Conservation (phyloP, 768 basidiomycete species). For the Mycena albidolilacea region DNA sequence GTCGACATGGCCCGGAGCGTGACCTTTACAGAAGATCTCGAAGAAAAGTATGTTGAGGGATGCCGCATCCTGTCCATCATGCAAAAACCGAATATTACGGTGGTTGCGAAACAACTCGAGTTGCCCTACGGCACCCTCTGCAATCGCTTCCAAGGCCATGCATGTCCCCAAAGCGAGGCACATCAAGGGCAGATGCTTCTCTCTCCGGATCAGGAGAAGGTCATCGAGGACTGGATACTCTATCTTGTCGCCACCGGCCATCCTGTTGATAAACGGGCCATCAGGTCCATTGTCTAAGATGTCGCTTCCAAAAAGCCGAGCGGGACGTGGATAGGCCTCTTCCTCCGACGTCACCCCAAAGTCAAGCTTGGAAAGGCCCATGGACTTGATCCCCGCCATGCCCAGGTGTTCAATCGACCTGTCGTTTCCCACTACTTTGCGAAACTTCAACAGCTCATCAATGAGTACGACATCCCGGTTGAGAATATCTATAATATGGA, state of each 20-base stretch:
- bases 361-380: not conserved
- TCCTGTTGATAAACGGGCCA: constrained; percentile 22
- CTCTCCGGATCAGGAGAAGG: constrained; percentile 27
- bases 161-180: not conserved
- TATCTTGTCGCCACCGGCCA: constrained; percentile 21
- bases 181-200: constrained; percentile 35
- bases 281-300: constrained; percentile 6
- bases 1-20: no score
- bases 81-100: not conserved
- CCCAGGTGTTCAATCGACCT: not conserved
- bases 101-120: not conserved
- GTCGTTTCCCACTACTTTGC: not conserved
- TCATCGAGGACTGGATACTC: constrained; percentile 39
- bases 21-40: not conserved
- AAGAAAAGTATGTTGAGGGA: no score
- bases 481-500: constrained; percentile 6
- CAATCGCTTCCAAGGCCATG: not conserved
- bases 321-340: not conserved
- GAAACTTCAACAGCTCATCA: not conserved
- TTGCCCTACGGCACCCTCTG: not conserved
- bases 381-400: not conserved
- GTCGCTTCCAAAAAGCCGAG: not conserved
- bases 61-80: no score
- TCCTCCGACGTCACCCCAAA: not conserved
- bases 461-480: not conserved